A percentile compares a stretch with the other conserved stretches of the same genome.
These are phyloP conservation scores for Globisporangium megalacanthum DNA, from an alignment of 352 stramenopile genomes.

Conservation along the genomic window DNA sequence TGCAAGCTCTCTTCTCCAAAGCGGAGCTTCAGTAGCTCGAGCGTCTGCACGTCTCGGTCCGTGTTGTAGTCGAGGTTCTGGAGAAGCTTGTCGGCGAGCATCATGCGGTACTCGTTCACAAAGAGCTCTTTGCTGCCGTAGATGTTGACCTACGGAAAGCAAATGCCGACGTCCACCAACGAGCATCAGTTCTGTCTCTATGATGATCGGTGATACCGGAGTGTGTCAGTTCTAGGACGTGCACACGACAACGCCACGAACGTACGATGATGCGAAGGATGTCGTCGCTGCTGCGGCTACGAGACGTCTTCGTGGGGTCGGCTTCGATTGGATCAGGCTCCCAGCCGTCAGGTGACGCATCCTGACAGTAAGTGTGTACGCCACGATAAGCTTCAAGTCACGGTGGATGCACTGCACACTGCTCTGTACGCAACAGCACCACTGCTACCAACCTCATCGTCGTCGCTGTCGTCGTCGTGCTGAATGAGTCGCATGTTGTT, in stretches of 20 bases:
- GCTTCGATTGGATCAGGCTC: constrained; percentile 85
- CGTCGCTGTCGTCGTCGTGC: constrained; percentile 90
- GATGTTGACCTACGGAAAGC: constrained; percentile 82
- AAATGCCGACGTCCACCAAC: background rate
- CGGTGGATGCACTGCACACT: background rate
- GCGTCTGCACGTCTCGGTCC: constrained; percentile 91
- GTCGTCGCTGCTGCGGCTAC: constrained; percentile 86
- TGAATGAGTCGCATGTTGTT: constrained; percentile 91
- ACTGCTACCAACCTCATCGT: constrained; percentile 87
- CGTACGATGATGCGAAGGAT: constrained; percentile 94
- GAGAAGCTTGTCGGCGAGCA: constrained; percentile 96
- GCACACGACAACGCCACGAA: background rate
- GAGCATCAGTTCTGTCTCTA: too few species aligned
- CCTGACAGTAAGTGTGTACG: constrained; percentile 19
- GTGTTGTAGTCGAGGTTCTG: constrained; percentile 93
- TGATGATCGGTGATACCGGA: too few species aligned
- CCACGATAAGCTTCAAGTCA: background rate
- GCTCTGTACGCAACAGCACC: background rate
- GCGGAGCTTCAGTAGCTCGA: constrained; percentile 96
- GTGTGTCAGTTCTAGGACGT: background rate
- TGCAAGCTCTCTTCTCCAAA: constrained; percentile 94
- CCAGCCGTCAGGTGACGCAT: constrained; percentile 86
- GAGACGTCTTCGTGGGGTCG: constrained; percentile 74
- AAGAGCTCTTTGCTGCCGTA: constrained; percentile 98
- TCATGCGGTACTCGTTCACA: constrained; percentile 98